Conservation (phyloP, 2,329 filamentous ascomycete species). For the Cladosporium cucumerinum region DNA sequence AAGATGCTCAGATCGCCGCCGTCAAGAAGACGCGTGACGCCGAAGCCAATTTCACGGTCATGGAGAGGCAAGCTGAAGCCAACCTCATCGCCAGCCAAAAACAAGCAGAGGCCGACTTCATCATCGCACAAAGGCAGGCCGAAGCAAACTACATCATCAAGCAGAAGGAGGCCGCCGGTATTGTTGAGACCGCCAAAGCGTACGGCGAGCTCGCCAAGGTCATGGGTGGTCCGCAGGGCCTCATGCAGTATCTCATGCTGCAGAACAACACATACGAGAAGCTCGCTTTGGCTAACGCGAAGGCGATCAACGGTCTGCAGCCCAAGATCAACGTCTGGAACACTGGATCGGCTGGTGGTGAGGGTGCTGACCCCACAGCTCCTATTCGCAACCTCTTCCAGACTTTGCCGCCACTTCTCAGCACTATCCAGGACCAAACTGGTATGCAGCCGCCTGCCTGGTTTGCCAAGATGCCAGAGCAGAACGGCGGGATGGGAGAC, state of each 20-base stretch:
- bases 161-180: slow-evolving; percentile 73
- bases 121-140: slow-evolving; percentile 50
- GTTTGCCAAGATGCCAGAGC: slow-evolving; percentile 54
- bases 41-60: slow-evolving; percentile 40
- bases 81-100: slow-evolving; percentile 60
- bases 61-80: slow-evolving; percentile 57
- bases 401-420: slow-evolving; percentile 76
- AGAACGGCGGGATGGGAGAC: slow-evolving; percentile 20
- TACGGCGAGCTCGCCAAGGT: slow-evolving; percentile 69
- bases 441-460: slow-evolving; percentile 76
- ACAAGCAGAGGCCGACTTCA: slow-evolving; percentile 51
- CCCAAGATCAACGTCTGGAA: slow-evolving; percentile 93
- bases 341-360: slow-evolving; percentile 57
- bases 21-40: slow-evolving; percentile 42
- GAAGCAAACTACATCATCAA: slow-evolving; percentile 59
- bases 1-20: slow-evolving; percentile 42
- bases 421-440: slow-evolving; percentile 84
- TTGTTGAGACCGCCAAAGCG: slow-evolving; percentile 74
- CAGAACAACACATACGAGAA: slow-evolving; percentile 75
- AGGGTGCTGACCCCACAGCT: slow-evolving; percentile 55
- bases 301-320: slow-evolving; percentile 70
- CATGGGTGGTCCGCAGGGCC: slow-evolving; percentile 72
- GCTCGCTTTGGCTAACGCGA: slow-evolving; percentile 73
- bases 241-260: slow-evolving; percentile 85
- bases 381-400: slow-evolving; percentile 80